phyloP scores from a whole-genome alignment of 106 monocot species.

The Agapanthus africanus region DNA sequence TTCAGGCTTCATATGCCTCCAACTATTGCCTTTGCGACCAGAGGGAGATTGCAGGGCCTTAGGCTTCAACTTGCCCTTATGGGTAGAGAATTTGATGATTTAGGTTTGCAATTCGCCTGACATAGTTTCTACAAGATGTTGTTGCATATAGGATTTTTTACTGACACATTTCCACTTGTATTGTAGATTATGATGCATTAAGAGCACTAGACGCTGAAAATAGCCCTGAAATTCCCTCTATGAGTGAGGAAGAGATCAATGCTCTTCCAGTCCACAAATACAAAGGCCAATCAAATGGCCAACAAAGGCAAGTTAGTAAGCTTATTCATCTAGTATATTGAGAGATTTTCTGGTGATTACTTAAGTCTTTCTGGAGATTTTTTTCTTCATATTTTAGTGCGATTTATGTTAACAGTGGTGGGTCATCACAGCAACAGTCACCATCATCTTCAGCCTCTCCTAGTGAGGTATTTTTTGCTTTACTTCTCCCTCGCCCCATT shows the following conservation, averaged over 20 bases:
- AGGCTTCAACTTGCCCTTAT: slow-evolving; percentile 90
- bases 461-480: slow-evolving; percentile 85
- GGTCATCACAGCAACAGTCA: slow-evolving; percentile 21
- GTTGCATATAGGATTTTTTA: no score
- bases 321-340: not conserved
- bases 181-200: slow-evolving; percentile 86
- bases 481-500: no score
- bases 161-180: not conserved
- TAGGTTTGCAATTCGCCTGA: slow-evolving; percentile 25
- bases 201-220: slow-evolving; percentile 82
- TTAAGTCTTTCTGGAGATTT: not conserved
- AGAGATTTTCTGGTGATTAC: not conserved
- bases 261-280: slow-evolving; percentile 91
- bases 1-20: slow-evolving; percentile 70
- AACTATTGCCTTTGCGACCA: slow-evolving; percentile 41
- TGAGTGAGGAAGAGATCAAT: slow-evolving; percentile 98
- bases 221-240: slow-evolving; percentile 59
- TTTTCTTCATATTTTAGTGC: slow-evolving; percentile 5
- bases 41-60: slow-evolving; percentile 46
- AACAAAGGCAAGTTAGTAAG: slow-evolving; percentile 50
- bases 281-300: slow-evolving; percentile 35
- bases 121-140: no score
- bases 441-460: slow-evolving; percentile 37
- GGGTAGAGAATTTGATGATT: slow-evolving; percentile 88
- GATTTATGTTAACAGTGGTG: slow-evolving; percentile 31